These are phyloP conservation scores for Vigna mungo DNA, from an alignment of 306 rosid species.

Conservation along the genomic window DNA sequence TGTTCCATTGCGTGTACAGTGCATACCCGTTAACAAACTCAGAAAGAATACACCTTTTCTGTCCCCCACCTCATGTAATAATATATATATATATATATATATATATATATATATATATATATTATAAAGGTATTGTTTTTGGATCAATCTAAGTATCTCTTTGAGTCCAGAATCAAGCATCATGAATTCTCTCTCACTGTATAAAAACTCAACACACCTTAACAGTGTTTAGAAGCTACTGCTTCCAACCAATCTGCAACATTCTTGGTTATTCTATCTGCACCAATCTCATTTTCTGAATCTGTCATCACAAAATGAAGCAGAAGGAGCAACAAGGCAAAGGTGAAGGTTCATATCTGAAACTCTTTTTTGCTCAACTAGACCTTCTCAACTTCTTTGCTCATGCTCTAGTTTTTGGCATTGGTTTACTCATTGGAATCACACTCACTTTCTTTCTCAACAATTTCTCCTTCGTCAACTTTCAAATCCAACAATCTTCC, in stretches of 20 bases:
- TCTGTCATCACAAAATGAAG: slow-evolving; percentile 34
- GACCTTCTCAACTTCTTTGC: slow-evolving; percentile 53
- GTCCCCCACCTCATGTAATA: slow-evolving; percentile 3
- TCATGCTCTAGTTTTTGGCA: slow-evolving; percentile 55
- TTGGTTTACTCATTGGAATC: slow-evolving; percentile 70
- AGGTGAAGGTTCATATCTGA: slow-evolving; percentile 38
- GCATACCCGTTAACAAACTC: neutral
- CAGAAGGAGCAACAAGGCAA: slow-evolving; percentile 41
- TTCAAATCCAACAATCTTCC: slow-evolving; percentile 45
- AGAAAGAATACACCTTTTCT: slow-evolving; percentile 18
- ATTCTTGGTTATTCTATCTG: neutral
- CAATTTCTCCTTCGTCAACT: slow-evolving; percentile 46
- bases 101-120: neutral
- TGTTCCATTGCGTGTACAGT: slow-evolving; percentile 33
- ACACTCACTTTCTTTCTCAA: slow-evolving; percentile 53
- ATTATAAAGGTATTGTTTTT: slow-evolving; percentile 43
- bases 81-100: neutral
- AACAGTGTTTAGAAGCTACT: neutral
- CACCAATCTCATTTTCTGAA: neutral
- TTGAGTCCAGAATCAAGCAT: slow-evolving; percentile 32
- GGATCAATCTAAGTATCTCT: slow-evolving; percentile 43
- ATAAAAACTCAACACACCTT: slow-evolving; percentile 11
- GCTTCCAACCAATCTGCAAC: neutral
- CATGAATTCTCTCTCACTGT: neutral
- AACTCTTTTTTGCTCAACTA: slow-evolving; percentile 48